Percentiles rank a stretch among this genome's conserved stretches.
Conservation (phyloP, 2,329 filamentous ascomycete genomes). For the Chaetomiaceae sp. region DNA sequence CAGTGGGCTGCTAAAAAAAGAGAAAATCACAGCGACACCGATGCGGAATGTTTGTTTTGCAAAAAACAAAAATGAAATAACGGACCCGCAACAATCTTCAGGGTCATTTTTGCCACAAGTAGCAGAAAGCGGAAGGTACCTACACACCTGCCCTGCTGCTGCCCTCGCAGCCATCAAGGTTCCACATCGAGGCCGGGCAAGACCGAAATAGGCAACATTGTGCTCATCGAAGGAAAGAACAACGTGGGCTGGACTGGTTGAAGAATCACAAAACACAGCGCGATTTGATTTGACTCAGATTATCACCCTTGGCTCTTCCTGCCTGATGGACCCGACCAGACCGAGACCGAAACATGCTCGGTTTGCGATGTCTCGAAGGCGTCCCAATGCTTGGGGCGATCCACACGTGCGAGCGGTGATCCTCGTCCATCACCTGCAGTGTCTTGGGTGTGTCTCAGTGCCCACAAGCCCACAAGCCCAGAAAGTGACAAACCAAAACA, state of each 20-base stretch:
- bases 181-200: too few species aligned
- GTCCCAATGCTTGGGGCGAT: background rate
- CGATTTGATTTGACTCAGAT: too few species aligned
- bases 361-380: background rate
- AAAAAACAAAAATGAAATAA: background rate
- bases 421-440: too few species aligned
- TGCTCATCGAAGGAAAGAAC: background rate
- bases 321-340: too few species aligned
- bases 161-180: too few species aligned
- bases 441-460: too few species aligned
- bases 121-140: background rate
- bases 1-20: background rate
- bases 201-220: too few species aligned
- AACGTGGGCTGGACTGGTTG: too few species aligned
- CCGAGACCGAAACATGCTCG: too few species aligned
- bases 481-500: background rate
- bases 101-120: constrained; percentile 1
- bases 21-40: background rate
- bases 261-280: too few species aligned
- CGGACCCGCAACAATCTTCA: background rate
- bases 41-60: constrained; percentile 3
- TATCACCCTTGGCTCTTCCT: too few species aligned
- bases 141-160: background rate
- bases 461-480: too few species aligned
- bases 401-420: background rate